phyloP scores from a whole-genome alignment of 148 eudicot species.

The Vaccinium corymbosum region DNA sequence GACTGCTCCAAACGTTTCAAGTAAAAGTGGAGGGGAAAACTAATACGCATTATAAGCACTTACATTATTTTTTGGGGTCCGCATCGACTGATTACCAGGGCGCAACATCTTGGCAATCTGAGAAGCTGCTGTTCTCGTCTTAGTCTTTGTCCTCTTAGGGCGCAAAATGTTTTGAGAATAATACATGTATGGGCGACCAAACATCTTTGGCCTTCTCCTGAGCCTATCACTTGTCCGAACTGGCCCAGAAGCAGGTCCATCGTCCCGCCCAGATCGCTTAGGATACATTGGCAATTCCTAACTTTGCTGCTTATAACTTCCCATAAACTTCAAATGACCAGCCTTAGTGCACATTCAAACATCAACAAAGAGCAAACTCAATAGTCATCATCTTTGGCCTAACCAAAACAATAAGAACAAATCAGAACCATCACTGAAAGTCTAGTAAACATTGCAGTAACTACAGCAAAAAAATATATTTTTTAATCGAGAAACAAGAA shows the following conservation, averaged over 20 bases:
- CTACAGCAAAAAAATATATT: neutral
- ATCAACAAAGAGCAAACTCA: conserved; percentile 7
- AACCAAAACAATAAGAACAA: neutral
- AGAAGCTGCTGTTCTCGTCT: conserved; percentile 74
- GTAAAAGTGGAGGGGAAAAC: neutral
- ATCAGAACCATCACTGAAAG: neutral
- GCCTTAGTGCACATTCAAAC: conserved; percentile 7
- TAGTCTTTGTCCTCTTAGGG: conserved; percentile 57
- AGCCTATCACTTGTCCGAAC: conserved; percentile 75
- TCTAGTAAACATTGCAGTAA: neutral
- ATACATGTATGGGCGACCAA: conserved; percentile 35
- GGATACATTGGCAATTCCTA: conserved; percentile 49
- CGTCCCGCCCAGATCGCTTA: conserved; percentile 52
- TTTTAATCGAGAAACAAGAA: neutral
- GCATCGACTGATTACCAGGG: conserved; percentile 47
- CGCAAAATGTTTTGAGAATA: conserved; percentile 34
- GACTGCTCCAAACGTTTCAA: neutral
- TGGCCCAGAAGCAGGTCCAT: conserved; percentile 42
- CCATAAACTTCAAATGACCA: conserved; percentile 16
- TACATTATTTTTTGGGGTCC: conserved; percentile 40
- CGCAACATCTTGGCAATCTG: conserved; percentile 78
- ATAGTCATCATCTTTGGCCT: neutral
- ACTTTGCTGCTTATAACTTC: conserved; percentile 17
- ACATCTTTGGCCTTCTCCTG: conserved; percentile 47
- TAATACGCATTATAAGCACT: conserved; percentile 11